phyloP scores from a whole-genome alignment of 116 monocot species.

The Iris pallida region DNA sequence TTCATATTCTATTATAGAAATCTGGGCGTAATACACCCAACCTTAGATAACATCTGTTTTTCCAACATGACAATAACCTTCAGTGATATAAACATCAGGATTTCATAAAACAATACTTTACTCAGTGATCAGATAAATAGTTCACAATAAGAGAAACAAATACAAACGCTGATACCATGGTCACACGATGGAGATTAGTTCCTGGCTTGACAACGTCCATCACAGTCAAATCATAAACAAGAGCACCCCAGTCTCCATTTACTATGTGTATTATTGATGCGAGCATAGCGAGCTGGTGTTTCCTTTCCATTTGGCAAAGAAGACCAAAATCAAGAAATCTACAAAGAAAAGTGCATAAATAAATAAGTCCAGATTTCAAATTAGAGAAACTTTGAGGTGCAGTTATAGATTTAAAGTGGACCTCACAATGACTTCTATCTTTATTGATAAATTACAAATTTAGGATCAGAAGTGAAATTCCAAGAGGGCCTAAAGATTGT shows the following conservation, averaged over 20 bases:
- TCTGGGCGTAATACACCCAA: too few species aligned
- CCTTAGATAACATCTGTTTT: too few species aligned
- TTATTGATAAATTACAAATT: too few species aligned
- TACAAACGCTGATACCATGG: conserved; percentile 40
- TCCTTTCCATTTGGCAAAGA: conserved; percentile 88
- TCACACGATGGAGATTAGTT: conserved; percentile 60
- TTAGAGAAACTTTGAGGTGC: neutral
- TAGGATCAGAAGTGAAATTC: too few species aligned
- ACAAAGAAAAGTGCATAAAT: conserved; percentile 12
- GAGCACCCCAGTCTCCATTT: conserved; percentile 80
- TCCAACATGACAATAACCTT: too few species aligned
- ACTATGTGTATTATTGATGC: conserved; percentile 85
- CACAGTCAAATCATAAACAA: conserved; percentile 69
- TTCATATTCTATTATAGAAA: too few species aligned
- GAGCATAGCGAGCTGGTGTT: conserved; percentile 92
- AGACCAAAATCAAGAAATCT: conserved; percentile 99
- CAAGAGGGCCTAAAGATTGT: too few species aligned
- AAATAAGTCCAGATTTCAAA: neutral
- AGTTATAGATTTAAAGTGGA: too few species aligned
- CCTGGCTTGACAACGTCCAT: conserved; percentile 82
- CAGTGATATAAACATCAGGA: neutral
- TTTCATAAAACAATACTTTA: neutral
- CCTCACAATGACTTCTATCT: too few species aligned
- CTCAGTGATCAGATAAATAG: neutral
- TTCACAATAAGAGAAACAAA: neutral